Percentiles rank a stretch among this genome's conserved stretches.
Conservation (phyloP, 768 basidiomycete genomes). For the Auriculariales sp. region DNA sequence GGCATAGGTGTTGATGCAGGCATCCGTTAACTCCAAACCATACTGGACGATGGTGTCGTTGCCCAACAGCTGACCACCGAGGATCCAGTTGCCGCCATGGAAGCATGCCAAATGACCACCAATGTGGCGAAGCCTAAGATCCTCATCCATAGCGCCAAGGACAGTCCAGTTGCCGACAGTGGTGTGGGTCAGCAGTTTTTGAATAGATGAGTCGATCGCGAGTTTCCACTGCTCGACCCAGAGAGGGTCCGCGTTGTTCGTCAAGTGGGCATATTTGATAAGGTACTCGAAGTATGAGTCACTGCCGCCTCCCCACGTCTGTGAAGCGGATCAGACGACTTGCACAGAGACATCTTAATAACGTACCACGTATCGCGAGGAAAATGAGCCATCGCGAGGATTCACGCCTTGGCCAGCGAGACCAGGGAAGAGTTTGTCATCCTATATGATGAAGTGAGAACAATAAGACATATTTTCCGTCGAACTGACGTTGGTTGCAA, state of each 20-base stretch:
- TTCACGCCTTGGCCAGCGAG: slow-evolving; percentile 47
- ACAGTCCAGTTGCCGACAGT: slow-evolving; percentile 48
- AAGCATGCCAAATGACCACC: slow-evolving; percentile 67
- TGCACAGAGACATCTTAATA: background rate
- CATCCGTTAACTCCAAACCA: slow-evolving; percentile 49
- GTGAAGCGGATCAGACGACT: background rate
- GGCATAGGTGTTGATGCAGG: slow-evolving; percentile 73
- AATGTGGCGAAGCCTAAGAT: slow-evolving; percentile 35
- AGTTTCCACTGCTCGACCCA: slow-evolving; percentile 53
- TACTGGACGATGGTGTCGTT: slow-evolving; percentile 54
- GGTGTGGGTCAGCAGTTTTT: too few relatives aligned
- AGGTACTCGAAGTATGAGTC: slow-evolving; percentile 72
- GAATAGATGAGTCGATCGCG: slow-evolving; percentile 61
- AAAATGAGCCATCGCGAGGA: slow-evolving; percentile 33
- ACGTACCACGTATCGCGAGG: slow-evolving; percentile 41
- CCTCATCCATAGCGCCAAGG: slow-evolving; percentile 46
- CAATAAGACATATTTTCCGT: background rate
- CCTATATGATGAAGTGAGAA: background rate
- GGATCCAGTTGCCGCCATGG: slow-evolving; percentile 62
- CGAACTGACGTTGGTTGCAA: slow-evolving; percentile 25
- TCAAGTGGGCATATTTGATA: slow-evolving; percentile 53
- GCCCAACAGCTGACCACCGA: slow-evolving; percentile 53
- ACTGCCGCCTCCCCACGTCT: slow-evolving; percentile 54
- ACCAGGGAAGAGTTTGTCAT: slow-evolving; percentile 17
- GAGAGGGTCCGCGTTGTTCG: slow-evolving; percentile 47